phyloP scores from a whole-genome alignment of 1,284 basidiomycete species.

The Microbotryum saponariae region DNA sequence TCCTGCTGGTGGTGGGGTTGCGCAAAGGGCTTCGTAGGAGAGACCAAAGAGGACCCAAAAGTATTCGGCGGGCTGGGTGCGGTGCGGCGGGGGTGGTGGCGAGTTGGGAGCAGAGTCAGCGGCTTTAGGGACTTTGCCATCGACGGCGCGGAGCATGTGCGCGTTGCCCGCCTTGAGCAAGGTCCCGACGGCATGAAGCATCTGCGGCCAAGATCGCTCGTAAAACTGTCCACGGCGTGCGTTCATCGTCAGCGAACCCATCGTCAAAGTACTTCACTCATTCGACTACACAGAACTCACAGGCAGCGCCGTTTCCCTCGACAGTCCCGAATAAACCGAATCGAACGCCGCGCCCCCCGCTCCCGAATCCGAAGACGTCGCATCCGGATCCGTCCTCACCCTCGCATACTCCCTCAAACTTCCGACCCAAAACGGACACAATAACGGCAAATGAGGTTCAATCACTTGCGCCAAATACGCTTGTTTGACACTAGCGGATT shows the following conservation, averaged over 20 bases:
- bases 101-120: constrained; percentile 18
- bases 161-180: constrained; percentile 66
- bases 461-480: constrained; percentile 73
- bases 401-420: constrained; percentile 85
- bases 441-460: constrained; percentile 64
- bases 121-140: constrained; percentile 53
- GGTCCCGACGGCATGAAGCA: constrained; percentile 78
- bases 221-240: constrained; percentile 59
- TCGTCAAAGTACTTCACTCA: no score
- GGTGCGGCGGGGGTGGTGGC: constrained; percentile 8
- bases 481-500: constrained; percentile 68
- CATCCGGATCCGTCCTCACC: constrained; percentile 80
- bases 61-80: constrained; percentile 61
- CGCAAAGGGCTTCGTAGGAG: constrained; percentile 78
- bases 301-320: constrained; percentile 80
- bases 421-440: constrained; percentile 81
- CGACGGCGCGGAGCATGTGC: constrained; percentile 67
- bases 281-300: constrained; percentile 44
- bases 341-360: constrained; percentile 50
- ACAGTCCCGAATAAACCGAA: constrained; percentile 74
- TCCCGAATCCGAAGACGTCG: constrained; percentile 53
- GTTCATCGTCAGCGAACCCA: no score
- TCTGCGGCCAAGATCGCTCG: constrained; percentile 68
- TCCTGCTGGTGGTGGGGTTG: constrained; percentile 52
- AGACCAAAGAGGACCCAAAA: constrained; percentile 89